Evolutionary conservation across 2,329 filamentous ascomycete species (phyloP).

Genomic region (Alternaria dauci): DNA sequence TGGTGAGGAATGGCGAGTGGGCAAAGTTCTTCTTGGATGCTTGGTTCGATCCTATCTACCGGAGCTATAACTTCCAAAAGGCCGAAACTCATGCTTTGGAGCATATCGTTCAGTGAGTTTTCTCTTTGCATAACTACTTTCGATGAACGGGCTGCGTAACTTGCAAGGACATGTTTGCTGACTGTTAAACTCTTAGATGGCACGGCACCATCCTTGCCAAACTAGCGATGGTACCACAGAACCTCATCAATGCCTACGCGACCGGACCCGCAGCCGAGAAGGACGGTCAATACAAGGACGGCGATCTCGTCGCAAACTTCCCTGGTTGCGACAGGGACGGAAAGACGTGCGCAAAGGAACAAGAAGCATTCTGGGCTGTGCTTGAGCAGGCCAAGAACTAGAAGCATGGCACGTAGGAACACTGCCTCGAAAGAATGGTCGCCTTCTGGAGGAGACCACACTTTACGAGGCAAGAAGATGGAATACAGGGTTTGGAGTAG

Average conservation of each 20-base stretch:
- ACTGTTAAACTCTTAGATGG: conserved; percentile 69
- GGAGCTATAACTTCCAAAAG: conserved; percentile 95
- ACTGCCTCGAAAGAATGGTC: background rate
- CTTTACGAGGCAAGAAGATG: background rate
- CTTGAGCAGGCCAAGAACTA: conserved; percentile 37
- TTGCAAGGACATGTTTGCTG: background rate
- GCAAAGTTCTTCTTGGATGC: conserved; percentile 90
- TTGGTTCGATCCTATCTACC: conserved; percentile 95
- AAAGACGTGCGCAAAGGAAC: conserved; percentile 75
- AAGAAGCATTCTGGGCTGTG: conserved; percentile 61
- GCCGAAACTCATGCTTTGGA: conserved; percentile 89
- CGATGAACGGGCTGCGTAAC: background rate
- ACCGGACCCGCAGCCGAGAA: conserved; percentile 38
- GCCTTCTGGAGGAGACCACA: background rate
- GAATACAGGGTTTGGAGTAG: background rate
- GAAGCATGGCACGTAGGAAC: background rate
- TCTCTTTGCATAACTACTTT: background rate
- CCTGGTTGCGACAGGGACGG: conserved; percentile 70
- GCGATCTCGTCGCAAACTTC: conserved; percentile 85
- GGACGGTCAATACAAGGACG: conserved; percentile 74
- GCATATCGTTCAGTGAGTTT: conserved; percentile 60
- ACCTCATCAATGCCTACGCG: conserved; percentile 80
- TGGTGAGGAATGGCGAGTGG: conserved; percentile 87
- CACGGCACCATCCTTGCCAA: conserved; percentile 94
- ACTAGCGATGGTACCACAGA: conserved; percentile 87